Evolutionary conservation across 164 flowering plant species (phyloP).

Genomic region (Umbilicus rupestris): DNA sequence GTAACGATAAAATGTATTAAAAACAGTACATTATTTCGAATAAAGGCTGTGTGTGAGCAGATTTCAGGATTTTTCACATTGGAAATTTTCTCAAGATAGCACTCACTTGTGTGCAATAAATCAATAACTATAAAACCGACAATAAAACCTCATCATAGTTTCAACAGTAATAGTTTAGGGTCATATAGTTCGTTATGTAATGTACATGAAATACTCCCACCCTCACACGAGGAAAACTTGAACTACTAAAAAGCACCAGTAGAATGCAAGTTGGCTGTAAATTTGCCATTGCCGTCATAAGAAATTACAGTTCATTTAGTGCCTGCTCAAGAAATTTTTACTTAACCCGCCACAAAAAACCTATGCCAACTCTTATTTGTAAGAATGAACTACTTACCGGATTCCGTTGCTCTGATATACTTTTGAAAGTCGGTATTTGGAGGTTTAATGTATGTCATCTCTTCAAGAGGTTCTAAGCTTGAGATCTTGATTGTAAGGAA

Average conservation of each 20-base stretch:
- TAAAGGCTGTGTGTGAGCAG: background rate
- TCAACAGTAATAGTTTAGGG: too few relatives aligned
- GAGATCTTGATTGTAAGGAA: slow-evolving; percentile 24
- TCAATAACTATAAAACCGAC: too few relatives aligned
- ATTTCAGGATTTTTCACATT: too few relatives aligned
- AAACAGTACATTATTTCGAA: background rate
- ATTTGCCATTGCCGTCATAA: too few relatives aligned
- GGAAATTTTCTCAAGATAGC: too few relatives aligned
- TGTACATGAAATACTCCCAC: too few relatives aligned
- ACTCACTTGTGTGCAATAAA: too few relatives aligned
- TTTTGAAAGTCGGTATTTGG: slow-evolving; percentile 53
- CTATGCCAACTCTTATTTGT: background rate
- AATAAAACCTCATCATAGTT: too few relatives aligned
- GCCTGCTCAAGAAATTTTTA: background rate
- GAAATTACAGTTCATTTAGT: background rate
- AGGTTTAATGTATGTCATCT: slow-evolving; percentile 28
- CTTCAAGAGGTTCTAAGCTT: slow-evolving; percentile 33
- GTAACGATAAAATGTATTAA: background rate
- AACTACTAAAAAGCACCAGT: too few relatives aligned
- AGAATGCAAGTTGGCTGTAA: too few relatives aligned
- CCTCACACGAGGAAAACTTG: too few relatives aligned
- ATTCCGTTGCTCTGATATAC: slow-evolving; percentile 33
- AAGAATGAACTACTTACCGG: slow-evolving; percentile 21
- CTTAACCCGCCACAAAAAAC: background rate
- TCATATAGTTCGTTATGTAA: too few relatives aligned